These are phyloP conservation scores for Jaltomata sinuosa DNA, from an alignment of 257 asterid genomes.

Conservation along the genomic window DNA sequence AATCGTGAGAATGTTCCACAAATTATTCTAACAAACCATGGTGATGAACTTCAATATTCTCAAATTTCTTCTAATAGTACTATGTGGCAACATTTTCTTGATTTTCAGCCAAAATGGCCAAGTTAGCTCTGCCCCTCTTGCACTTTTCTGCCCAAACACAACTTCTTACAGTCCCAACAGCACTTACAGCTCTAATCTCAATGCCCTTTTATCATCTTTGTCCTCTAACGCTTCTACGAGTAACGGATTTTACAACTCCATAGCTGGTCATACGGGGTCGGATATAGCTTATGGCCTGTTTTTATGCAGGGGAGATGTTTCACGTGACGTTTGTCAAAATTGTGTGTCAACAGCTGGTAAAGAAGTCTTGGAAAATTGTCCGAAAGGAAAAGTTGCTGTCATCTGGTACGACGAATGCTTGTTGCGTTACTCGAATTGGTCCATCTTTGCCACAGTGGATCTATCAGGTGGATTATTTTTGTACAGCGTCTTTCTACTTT, in stretches of 20 bases:
- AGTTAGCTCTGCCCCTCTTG: not conserved
- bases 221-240: not conserved
- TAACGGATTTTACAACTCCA: constrained; percentile 2
- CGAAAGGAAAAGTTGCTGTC: not conserved
- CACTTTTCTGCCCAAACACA: not conserved
- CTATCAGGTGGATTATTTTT: not conserved
- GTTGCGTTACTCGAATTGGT: not conserved
- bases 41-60: not conserved
- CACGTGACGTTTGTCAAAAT: not conserved
- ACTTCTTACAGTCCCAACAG: not conserved
- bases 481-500: not conserved
- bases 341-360: not conserved
- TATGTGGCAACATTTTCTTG: not conserved
- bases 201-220: not conserved
- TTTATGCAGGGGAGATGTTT: constrained; percentile 20
- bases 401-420: not conserved
- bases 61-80: not conserved
- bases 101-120: not conserved
- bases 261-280: not conserved
- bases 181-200: not conserved
- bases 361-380: not conserved
- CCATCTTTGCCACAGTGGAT: not conserved
- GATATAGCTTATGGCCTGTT: not conserved
- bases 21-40: too few species aligned
- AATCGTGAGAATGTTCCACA: too few species aligned